Evolutionary conservation across 441 rosid species (phyloP).

Genomic region (Jatropha multifida): DNA sequence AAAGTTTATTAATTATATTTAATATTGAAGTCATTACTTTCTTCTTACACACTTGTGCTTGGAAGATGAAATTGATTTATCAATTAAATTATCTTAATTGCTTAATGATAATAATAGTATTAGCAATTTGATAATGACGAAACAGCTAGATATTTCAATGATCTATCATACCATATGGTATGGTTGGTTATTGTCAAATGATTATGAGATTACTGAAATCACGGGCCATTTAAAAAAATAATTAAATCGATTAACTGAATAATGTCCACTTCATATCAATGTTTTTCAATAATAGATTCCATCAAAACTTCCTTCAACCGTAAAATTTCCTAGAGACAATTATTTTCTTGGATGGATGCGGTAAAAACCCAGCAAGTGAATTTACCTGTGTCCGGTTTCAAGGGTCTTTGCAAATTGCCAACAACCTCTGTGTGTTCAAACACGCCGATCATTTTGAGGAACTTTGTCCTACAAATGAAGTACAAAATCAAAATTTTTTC

Average conservation of each 20-base stretch:
- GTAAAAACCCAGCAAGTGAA: background rate
- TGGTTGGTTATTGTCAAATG: background rate
- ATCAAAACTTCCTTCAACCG: background rate
- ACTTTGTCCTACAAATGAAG: background rate
- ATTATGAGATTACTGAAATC: constrained; percentile 7
- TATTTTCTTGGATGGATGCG: background rate
- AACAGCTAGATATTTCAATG: background rate
- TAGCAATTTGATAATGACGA: background rate
- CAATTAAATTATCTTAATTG: background rate
- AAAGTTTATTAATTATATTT: constrained; percentile 1
- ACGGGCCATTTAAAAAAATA: constrained; percentile 5
- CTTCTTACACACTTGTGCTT: background rate
- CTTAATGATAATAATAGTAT: background rate
- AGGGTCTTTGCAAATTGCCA: background rate
- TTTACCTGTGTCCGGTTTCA: background rate
- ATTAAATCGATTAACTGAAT: background rate
- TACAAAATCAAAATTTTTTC: background rate
- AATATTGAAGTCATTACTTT: background rate
- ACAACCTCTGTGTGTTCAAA: background rate
- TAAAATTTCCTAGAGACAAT: too few relatives aligned
- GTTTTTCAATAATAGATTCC: too few relatives aligned
- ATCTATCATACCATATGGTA: background rate
- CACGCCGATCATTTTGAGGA: background rate
- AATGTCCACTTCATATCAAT: background rate
- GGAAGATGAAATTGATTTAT: background rate